Percentiles rank a stretch among this genome's conserved stretches.
These are phyloP conservation scores for Hypoxylon subgilvum DNA, from an alignment of 495 filamentous ascomycete genomes.

Conservation along the genomic window DNA sequence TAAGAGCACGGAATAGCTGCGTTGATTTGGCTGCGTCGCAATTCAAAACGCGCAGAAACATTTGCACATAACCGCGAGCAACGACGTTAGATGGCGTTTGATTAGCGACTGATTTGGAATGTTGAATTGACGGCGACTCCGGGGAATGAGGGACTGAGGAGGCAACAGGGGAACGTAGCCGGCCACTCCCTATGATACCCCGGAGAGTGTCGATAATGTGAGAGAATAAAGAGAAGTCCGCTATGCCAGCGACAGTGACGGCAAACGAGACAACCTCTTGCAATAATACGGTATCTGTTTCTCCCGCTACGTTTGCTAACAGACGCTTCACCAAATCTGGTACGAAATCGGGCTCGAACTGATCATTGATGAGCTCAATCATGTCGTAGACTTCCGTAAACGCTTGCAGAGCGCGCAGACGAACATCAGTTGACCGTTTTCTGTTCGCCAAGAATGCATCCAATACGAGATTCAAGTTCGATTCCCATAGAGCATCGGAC, in stretches of 20 bases:
- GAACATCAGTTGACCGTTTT: conserved; percentile 67
- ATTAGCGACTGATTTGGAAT: conserved; percentile 26
- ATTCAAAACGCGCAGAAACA: conserved; percentile 67
- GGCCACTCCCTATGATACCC: conserved; percentile 49
- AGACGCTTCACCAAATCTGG: conserved; percentile 52
- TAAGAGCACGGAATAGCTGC: conserved; percentile 59
- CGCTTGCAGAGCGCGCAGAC: conserved; percentile 69
- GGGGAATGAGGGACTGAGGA: conserved; percentile 37
- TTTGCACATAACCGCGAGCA: conserved; percentile 60
- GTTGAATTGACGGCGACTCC: conserved; percentile 29
- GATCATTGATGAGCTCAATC: conserved; percentile 58
- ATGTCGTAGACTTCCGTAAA: conserved; percentile 72
- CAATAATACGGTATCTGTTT: conserved; percentile 59
- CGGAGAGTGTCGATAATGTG: conserved; percentile 57
- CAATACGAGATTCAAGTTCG: conserved; percentile 66
- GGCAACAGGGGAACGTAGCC: conserved; percentile 43
- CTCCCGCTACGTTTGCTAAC: conserved; percentile 57
- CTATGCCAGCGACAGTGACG: conserved; percentile 55
- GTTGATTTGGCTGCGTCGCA: conserved; percentile 57
- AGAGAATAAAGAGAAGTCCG: conserved; percentile 57
- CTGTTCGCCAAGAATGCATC: conserved; percentile 69
- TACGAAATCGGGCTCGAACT: conserved; percentile 54
- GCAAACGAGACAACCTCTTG: conserved; percentile 59
- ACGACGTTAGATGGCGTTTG: conserved; percentile 62
- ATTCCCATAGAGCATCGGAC: conserved; percentile 69